Percentiles rank a stretch among this genome's conserved stretches.
These are phyloP conservation scores for Tephrocybe sp. DNA, from an alignment of 768 basidiomycete species.

Conservation along the genomic window DNA sequence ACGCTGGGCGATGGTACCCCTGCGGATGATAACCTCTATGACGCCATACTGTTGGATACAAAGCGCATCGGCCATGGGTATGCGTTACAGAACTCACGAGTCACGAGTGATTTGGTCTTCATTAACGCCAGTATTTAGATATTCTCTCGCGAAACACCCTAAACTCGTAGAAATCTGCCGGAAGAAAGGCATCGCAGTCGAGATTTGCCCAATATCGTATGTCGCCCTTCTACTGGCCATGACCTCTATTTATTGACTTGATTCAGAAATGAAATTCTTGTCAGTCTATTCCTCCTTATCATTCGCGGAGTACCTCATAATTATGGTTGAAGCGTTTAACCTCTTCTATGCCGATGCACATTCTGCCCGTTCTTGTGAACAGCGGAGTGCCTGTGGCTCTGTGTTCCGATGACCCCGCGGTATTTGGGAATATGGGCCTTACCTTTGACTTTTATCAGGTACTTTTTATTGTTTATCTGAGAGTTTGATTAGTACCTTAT, in stretches of 20 bases:
- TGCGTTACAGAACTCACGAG: neutral
- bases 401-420: slow-evolving; percentile 72
- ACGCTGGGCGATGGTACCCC: slow-evolving; percentile 73
- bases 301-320: neutral
- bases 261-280: slow-evolving; percentile 70
- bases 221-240: slow-evolving; percentile 20
- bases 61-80: slow-evolving; percentile 84
- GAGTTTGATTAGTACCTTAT: neutral
- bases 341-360: slow-evolving; percentile 79
- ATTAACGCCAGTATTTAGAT: slow-evolving; percentile 33
- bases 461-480: slow-evolving; percentile 1
- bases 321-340: slow-evolving; percentile 52
- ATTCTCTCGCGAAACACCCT: slow-evolving; percentile 76
- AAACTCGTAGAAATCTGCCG: slow-evolving; percentile 66
- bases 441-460: slow-evolving; percentile 81
- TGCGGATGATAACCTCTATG: slow-evolving; percentile 72
- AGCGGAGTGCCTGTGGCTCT: slow-evolving; percentile 71
- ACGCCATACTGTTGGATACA: slow-evolving; percentile 75
- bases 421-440: slow-evolving; percentile 77
- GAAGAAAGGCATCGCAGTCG: slow-evolving; percentile 60
- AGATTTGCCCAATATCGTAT: slow-evolving; percentile 82
- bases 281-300: slow-evolving; percentile 18
- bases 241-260: neutral
- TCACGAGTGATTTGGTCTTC: neutral
- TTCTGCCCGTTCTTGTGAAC: slow-evolving; percentile 67